Evolutionary conservation across 2,329 filamentous ascomycete species (phyloP).

Genomic region (Trichoderma sp.): DNA sequence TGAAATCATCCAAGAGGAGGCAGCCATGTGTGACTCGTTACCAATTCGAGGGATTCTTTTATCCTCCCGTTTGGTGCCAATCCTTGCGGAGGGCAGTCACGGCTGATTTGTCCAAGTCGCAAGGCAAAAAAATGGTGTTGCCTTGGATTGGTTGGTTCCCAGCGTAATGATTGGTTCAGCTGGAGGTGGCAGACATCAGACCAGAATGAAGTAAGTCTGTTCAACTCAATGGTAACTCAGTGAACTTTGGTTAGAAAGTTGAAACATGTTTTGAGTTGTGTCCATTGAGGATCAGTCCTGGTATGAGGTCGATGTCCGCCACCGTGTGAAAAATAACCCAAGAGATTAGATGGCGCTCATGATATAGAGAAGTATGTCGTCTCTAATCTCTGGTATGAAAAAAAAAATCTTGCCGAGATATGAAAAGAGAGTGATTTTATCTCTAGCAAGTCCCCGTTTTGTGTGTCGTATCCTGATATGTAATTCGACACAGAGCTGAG

Average conservation of each 20-base stretch:
- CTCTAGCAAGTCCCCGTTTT: slow-evolving; percentile 1
- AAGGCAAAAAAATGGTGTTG: not conserved
- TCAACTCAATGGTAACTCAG: not conserved
- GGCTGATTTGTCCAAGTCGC: slow-evolving; percentile 2
- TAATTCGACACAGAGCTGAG: not conserved
- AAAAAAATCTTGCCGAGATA: not conserved
- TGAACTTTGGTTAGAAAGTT: not conserved
- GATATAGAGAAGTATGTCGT: not conserved
- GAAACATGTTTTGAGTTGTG: not conserved
- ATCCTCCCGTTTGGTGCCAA: slow-evolving; percentile 12
- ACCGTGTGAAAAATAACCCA: not conserved
- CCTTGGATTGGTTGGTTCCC: not conserved
- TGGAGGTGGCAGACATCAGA: not conserved
- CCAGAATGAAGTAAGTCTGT: not conserved
- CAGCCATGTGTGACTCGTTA: not conserved
- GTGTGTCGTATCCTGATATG: not conserved
- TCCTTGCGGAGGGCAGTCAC: slow-evolving; percentile 13
- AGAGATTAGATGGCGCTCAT: not conserved
- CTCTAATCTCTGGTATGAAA: not conserved
- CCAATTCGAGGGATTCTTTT: slow-evolving; percentile 18
- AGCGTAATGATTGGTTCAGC: not conserved
- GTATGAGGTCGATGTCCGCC: not conserved
- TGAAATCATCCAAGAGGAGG: slow-evolving; percentile 14
- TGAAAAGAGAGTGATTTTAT: not conserved
- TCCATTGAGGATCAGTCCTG: not conserved